Evolutionary conservation across 1,284 basidiomycete species (phyloP).

Genomic region (Leccinum fuscescens): DNA sequence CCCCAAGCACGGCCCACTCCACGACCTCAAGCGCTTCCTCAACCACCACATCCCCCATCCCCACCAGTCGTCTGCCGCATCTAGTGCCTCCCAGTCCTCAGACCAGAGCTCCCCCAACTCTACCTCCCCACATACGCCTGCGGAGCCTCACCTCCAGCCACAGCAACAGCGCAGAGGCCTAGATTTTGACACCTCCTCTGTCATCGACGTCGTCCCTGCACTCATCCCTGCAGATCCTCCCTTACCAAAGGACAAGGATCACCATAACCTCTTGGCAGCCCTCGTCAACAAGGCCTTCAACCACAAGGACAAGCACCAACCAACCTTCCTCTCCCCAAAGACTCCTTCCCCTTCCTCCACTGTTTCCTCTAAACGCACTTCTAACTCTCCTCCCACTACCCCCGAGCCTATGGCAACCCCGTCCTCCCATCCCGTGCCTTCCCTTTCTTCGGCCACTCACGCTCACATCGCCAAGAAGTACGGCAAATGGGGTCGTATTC

Average conservation of each 20-base stretch:
- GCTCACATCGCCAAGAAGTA: conserved; percentile 97
- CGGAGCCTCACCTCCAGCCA: conserved; percentile 36
- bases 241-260: conserved; percentile 22
- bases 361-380: conserved; percentile 26
- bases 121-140: conserved; percentile 35
- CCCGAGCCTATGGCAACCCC: conserved; percentile 31
- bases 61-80: conserved; percentile 21
- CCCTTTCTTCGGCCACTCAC: conserved; percentile 80
- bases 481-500: conserved; percentile 95
- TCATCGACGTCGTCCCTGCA: conserved; percentile 33
- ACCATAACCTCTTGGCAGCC: conserved; percentile 13
- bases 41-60: conserved; percentile 82
- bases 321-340: conserved; percentile 23
- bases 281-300: conserved; percentile 25
- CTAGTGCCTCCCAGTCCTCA: conserved; percentile 20
- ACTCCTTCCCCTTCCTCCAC: conserved; percentile 35
- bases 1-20: conserved; percentile 65
- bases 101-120: conserved; percentile 23
- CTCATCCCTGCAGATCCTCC: conserved; percentile 20
- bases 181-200: conserved; percentile 38
- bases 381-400: conserved; percentile 30
- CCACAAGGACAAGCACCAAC: conserved; percentile 21
- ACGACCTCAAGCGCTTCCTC: conserved; percentile 90
- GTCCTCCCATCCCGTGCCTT: conserved; percentile 39
- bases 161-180: conserved; percentile 37